phyloP scores from a whole-genome alignment of 495 filamentous ascomycete genomes.

The Xylaria grammica region DNA sequence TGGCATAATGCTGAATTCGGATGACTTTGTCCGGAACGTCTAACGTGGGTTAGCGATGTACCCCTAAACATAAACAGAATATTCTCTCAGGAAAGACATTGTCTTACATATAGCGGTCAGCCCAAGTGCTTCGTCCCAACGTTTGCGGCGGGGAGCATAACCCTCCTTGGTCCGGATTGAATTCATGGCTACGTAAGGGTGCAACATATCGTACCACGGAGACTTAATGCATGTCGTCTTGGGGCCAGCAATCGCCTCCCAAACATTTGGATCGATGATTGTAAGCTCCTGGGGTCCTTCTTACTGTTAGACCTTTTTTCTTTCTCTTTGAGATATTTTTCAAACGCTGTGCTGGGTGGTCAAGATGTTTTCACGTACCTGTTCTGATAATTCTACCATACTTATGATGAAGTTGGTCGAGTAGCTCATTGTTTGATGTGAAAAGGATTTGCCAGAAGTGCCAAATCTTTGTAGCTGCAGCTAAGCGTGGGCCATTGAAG shows the following conservation, averaged over 20 bases:
- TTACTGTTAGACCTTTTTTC: no score
- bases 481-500: conserved; percentile 43
- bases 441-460: conserved; percentile 12
- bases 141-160: conserved; percentile 43
- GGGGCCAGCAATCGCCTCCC: conserved; percentile 23
- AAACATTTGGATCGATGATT: conserved; percentile 9
- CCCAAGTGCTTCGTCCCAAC: conserved; percentile 44
- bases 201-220: conserved; percentile 38
- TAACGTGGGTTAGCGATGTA: neutral
- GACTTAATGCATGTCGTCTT: conserved; percentile 39
- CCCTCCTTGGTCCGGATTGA: conserved; percentile 36
- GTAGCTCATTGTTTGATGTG: conserved; percentile 8
- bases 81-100: no score
- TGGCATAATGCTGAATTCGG: neutral
- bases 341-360: no score
- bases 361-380: conserved; percentile 4
- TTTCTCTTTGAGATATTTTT: no score
- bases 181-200: conserved; percentile 35
- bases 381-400: conserved; percentile 20
- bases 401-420: conserved; percentile 2
- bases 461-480: conserved; percentile 41
- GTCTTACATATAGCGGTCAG: conserved; percentile 1
- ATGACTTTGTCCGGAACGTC: neutral
- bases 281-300: conserved; percentile 22
- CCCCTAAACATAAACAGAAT: no score